phyloP scores from a whole-genome alignment of 176 grass and related monocot genomes.

The Thinopyrum elongatum region DNA sequence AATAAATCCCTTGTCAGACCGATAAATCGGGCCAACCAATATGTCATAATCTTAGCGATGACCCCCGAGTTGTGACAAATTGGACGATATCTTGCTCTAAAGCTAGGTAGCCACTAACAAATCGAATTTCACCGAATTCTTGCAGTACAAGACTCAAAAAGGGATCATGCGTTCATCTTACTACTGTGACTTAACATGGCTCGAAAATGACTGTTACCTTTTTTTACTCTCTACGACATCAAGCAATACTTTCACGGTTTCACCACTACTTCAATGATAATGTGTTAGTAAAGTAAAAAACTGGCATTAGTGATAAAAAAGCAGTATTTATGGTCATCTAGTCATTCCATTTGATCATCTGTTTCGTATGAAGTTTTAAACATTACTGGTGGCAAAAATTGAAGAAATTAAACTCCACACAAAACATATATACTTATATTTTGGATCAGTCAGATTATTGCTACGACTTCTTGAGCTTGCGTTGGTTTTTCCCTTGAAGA shows the following conservation, averaged over 20 bases:
- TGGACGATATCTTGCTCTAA: no score
- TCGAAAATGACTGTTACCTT: neutral
- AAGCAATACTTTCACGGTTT: neutral
- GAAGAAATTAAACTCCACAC: neutral
- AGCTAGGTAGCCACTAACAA: no score
- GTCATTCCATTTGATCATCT: neutral
- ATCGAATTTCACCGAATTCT: no score
- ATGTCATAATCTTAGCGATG: no score
- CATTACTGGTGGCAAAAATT: neutral
- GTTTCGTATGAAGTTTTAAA: neutral
- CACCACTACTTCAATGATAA: neutral
- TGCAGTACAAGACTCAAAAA: neutral
- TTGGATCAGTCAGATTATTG: neutral
- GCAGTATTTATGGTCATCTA: neutral
- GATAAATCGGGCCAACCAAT: no score
- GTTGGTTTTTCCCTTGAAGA: no score
- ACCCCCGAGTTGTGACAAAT: no score
- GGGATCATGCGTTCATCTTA: neutral
- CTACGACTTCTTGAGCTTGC: no score
- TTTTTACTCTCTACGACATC: neutral
- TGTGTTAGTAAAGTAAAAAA: neutral
- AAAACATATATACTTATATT: no score
- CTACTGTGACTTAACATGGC: neutral
- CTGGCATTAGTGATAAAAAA: neutral
- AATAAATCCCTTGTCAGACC: no score